Base-by-base conservation (phyloP, 805 yeast species). In the Millerozyma miso region DNA sequence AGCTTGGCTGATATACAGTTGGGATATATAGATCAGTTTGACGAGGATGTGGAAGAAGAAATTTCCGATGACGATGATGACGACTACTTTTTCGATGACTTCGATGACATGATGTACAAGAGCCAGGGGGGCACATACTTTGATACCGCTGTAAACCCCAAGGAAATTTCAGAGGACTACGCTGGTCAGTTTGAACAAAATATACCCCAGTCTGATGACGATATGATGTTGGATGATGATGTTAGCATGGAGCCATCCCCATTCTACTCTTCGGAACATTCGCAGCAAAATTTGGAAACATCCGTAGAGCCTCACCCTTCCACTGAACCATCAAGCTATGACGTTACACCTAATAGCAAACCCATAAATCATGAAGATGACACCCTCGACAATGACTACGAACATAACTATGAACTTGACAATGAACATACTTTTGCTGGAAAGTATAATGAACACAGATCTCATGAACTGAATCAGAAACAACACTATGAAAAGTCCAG, bases 31-130 rank as follows among this genome's bases (percentile, higher is more conserved):
- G 69, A 66, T 37, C 63, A 63, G 35, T 68, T 67, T 40, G 69
- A 65, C 4, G 75, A 71, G 43, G 68, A 68, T 37, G 72, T 71
- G 33, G 74, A 70, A 41, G 72, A 63, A 54, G 70, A 68, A 35
- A 49, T 69, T 35, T 66, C 66, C 31, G 70, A 68, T 32, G 67
- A 59, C 46, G 71, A 63, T 37, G 67, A 63, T 44, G 69, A 67
- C 43, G 56, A 64, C 45, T 65, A 67, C 48, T 65, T 64, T 48
- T 63, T 61, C 39, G 70, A 63, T 41, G 67, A 65, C 40, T 58
- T 62, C 47, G 68, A 59, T 42, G 62, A 60, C 17, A 48, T 56
- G 47, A 52, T 59, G 15, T 13, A 33, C 33, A 19, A 31, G 34
- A 18, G n/a, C 18, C 26, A 14, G 34, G 16, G 23, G 19, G 26